Evolutionary conservation across 2,329 filamentous ascomycete species (phyloP), one percentile per base, ranked within the genome.

Genomic region (Epichloe glyceriae): DNA sequence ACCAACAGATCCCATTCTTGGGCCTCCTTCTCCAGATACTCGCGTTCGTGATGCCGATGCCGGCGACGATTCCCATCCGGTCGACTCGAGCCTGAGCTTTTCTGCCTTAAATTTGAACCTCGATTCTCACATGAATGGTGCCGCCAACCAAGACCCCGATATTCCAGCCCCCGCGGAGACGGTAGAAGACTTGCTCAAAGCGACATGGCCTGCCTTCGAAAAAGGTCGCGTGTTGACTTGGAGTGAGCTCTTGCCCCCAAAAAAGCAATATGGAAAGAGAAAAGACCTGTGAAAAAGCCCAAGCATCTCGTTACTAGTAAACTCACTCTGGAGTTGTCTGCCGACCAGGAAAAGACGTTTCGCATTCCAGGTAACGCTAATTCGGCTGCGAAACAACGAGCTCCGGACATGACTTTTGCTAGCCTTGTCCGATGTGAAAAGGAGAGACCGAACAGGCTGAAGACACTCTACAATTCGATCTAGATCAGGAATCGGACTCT

Each of bases 231-330:
- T 86, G 17, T 80, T 93, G 30, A 80, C 82, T 41, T 96, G 90
- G 71, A 85, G 87, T 59, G 82, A 89, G 53, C 73, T 97, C 5
- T 80, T 98, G 37, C 88, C 88, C 82, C 85, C 5, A 89, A 90
- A 64, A 82, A 82, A 58, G 85, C 88, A 1, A 76, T 82, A 50
- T 91, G 86, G 67, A 76, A 86, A 54, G 83, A 85, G 51, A 93
- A 95, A 67, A 80, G 82, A 39, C 88, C 90, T 0, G 57, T 75
- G 1, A 95, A 89, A 66, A 83, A 82, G 40, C 87, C 89, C 0
- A 93, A 90, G 66, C 75, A 87, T 15, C 75, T 97, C 3, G 78
- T 89, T 5, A 88, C 89, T 0, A 90, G 85, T 19, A 98, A 98
- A 67, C 76, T 95, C 51, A 89, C 82, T 54, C 74, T 98, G 14